phyloP scores from a whole-genome alignment of 805 yeast species.

The Phaffomyces opuntiae region DNA sequence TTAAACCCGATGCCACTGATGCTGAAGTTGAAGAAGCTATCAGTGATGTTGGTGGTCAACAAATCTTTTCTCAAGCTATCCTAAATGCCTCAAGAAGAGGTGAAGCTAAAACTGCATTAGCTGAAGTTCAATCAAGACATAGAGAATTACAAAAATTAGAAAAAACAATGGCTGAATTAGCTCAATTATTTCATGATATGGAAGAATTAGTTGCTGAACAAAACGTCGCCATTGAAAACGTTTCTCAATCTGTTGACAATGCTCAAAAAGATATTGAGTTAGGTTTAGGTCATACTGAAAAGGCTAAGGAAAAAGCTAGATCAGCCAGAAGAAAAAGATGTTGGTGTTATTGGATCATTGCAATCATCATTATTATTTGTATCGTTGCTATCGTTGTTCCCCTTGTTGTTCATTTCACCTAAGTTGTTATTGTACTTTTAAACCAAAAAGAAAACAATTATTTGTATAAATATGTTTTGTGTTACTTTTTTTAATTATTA shows the following conservation, averaged over 20 bases:
- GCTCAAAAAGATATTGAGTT: constrained; percentile 90
- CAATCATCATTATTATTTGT: constrained; percentile 61
- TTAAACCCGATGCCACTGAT: constrained; percentile 78
- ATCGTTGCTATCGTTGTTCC: constrained; percentile 60
- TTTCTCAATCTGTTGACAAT: constrained; percentile 69
- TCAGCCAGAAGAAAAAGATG: constrained; percentile 87
- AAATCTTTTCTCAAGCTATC: constrained; percentile 90
- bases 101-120: constrained; percentile 90
- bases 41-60: constrained; percentile 79
- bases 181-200: constrained; percentile 92
- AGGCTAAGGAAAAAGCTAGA: constrained; percentile 83
- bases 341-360: constrained; percentile 70
- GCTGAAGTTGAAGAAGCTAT: constrained; percentile 81
- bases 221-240: constrained; percentile 77
- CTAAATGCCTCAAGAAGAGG: constrained; percentile 83
- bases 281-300: constrained; percentile 89
- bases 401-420: constrained; percentile 17
- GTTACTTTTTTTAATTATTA: background rate
- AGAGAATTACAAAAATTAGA: constrained; percentile 91
- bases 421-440: background rate
- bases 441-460: background rate
- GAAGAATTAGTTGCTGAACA: constrained; percentile 94
- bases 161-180: constrained; percentile 90
- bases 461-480: background rate
- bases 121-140: constrained; percentile 94